Evolutionary conservation across 352 stramenopile species (phyloP).

Genomic region (Phytophthora sansomeana): DNA sequence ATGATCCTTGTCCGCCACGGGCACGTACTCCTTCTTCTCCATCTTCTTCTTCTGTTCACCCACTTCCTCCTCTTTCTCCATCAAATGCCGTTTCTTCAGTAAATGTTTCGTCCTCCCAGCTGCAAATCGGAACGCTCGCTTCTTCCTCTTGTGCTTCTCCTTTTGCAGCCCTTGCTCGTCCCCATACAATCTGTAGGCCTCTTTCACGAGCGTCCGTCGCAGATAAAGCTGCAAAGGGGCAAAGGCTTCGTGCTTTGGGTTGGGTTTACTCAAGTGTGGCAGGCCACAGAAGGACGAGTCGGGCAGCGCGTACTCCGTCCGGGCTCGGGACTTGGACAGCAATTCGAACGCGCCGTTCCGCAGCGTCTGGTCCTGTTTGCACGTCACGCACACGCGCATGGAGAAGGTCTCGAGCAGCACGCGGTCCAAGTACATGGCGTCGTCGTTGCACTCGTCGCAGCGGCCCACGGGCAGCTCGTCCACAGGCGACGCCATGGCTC

Average conservation of each 20-base stretch:
- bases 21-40: slow-evolving; percentile 44
- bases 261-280: slow-evolving; percentile 60
- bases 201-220: slow-evolving; percentile 56
- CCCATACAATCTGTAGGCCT: slow-evolving; percentile 61
- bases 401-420: slow-evolving; percentile 62
- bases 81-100: slow-evolving; percentile 53
- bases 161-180: slow-evolving; percentile 48
- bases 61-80: slow-evolving; percentile 14
- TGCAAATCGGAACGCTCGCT: slow-evolving; percentile 56
- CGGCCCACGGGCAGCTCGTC: slow-evolving; percentile 40
- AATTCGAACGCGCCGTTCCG: slow-evolving; percentile 65
- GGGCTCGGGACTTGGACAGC: slow-evolving; percentile 65
- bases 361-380: slow-evolving; percentile 68
- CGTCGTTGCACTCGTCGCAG: slow-evolving; percentile 61
- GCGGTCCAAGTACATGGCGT: slow-evolving; percentile 57
- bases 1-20: slow-evolving; percentile 62
- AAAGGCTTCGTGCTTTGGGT: slow-evolving; percentile 73
- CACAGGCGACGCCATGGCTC: slow-evolving; percentile 5
- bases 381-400: slow-evolving; percentile 63
- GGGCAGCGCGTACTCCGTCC: slow-evolving; percentile 63
- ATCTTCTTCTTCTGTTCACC: slow-evolving; percentile 10
- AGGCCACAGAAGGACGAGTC: slow-evolving; percentile 67
- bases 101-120: slow-evolving; percentile 66
- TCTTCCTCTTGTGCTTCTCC: slow-evolving; percentile 56
- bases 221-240: slow-evolving; percentile 74